phyloP scores from a whole-genome alignment of 2,329 filamentous ascomycete species.

The Raffaelea ambrosiae region DNA sequence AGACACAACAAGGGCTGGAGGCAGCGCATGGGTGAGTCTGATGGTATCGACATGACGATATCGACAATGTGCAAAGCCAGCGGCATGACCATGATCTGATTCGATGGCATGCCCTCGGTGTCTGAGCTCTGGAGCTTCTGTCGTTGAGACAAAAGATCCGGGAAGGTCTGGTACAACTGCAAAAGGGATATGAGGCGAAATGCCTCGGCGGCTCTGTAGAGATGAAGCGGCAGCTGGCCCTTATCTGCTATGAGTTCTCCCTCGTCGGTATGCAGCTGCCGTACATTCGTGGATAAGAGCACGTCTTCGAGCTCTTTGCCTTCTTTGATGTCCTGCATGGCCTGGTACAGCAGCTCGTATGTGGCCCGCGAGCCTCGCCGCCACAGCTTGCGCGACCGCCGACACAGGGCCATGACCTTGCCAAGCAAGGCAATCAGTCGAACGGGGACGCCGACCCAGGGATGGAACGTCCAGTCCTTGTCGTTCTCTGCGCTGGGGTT shows the following conservation, averaged over 20 bases:
- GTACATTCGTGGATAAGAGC: conserved; percentile 21
- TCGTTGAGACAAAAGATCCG: conserved; percentile 11
- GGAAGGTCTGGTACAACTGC: conserved; percentile 29
- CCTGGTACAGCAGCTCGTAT: conserved; percentile 16
- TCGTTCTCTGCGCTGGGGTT: not conserved
- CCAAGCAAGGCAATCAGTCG: conserved; percentile 23
- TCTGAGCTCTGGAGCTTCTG: not conserved
- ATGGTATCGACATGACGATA: conserved; percentile 11
- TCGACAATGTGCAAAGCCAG: conserved; percentile 11
- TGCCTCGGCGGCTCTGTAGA: conserved; percentile 26
- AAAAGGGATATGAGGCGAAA: conserved; percentile 27
- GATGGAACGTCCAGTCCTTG: conserved; percentile 18
- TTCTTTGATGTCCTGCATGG: conserved; percentile 21
- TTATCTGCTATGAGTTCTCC: conserved; percentile 16
- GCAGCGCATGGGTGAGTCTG: conserved; percentile 15
- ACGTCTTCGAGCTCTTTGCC: conserved; percentile 25
- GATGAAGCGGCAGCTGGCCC: conserved; percentile 20
- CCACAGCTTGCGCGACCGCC: conserved; percentile 21
- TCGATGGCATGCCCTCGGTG: not conserved
- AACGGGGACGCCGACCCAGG: conserved; percentile 29
- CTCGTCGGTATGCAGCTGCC: not conserved
- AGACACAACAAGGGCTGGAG: conserved; percentile 16
- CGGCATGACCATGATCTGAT: conserved; percentile 3
- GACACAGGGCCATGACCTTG: conserved; percentile 25
- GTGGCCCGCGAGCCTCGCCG: conserved; percentile 15